Evolutionary conservation across 177 flowering plant species (phyloP).

Genomic region (Vitis hybrid): DNA sequence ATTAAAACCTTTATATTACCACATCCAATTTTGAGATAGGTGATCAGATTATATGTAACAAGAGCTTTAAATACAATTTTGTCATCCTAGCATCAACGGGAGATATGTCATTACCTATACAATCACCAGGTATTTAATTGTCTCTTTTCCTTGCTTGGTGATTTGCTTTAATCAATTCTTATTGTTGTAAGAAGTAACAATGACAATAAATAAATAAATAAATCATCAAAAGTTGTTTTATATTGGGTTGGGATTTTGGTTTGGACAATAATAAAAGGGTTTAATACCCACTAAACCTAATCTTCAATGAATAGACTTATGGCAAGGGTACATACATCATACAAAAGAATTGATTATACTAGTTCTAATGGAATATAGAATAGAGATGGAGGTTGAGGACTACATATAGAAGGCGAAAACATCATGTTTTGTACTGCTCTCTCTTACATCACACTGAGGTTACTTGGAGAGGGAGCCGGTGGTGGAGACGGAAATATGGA

Average conservation of each 20-base stretch:
- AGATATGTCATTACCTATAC: slow-evolving; percentile 34
- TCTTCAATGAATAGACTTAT: too few relatives aligned
- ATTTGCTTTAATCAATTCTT: background rate
- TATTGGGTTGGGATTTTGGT: too few relatives aligned
- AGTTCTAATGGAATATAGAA: slow-evolving; percentile 25
- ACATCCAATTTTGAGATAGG: slow-evolving; percentile 12
- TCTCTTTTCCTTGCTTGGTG: background rate
- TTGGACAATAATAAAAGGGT: too few relatives aligned
- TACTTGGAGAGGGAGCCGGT: slow-evolving; percentile 42
- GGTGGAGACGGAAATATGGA: slow-evolving; percentile 41
- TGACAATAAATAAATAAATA: too few relatives aligned
- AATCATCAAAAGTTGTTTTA: too few relatives aligned
- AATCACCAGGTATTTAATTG: slow-evolving; percentile 38
- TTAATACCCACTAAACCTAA: too few relatives aligned
- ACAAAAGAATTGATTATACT: background rate
- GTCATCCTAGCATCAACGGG: slow-evolving; percentile 21
- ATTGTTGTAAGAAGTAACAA: background rate
- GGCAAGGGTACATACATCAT: too few relatives aligned
- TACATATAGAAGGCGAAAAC: slow-evolving; percentile 56
- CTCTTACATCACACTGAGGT: slow-evolving; percentile 36
- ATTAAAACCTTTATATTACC: background rate
- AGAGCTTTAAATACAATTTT: slow-evolving; percentile 26
- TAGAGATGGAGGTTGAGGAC: slow-evolving; percentile 56
- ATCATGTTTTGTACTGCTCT: slow-evolving; percentile 54
- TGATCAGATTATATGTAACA: slow-evolving; percentile 32